phyloP scores from a whole-genome alignment of 1,284 basidiomycete species.

The Cutaneotrichosporon sp. region DNA sequence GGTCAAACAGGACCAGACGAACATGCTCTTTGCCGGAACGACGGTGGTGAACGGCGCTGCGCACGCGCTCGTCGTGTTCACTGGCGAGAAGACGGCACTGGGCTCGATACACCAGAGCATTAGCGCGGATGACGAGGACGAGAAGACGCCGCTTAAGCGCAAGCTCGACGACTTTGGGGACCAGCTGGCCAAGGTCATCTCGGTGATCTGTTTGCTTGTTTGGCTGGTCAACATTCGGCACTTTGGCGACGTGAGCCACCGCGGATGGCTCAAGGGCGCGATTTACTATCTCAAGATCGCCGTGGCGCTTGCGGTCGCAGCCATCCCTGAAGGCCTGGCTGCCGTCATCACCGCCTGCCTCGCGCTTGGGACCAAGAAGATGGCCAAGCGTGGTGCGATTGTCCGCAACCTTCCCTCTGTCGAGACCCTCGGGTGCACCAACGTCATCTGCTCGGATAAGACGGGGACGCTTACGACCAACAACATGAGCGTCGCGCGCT shows the following conservation, averaged over 20 bases:
- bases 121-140: slow-evolving; percentile 57
- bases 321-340: slow-evolving; percentile 91
- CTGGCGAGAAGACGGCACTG: slow-evolving; percentile 81
- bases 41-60: slow-evolving; percentile 89
- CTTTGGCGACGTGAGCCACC: slow-evolving; percentile 88
- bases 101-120: slow-evolving; percentile 95
- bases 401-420: slow-evolving; percentile 93
- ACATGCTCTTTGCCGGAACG: slow-evolving; percentile 91
- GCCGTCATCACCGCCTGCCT: slow-evolving; percentile 96
- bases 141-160: slow-evolving; percentile 92
- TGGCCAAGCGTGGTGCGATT: slow-evolving; percentile 97
- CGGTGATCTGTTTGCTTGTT: slow-evolving; percentile 89
- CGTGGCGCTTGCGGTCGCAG: slow-evolving; percentile 91
- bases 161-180: slow-evolving; percentile 97
- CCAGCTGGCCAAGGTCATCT: slow-evolving; percentile 91
- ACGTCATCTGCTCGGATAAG: slow-evolving; percentile 96
- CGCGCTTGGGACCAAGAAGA: slow-evolving; percentile 92
- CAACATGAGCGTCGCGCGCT: slow-evolving; percentile 90
- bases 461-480: slow-evolving; percentile 94
- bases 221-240: slow-evolving; percentile 94
- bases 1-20: slow-evolving; percentile 94
- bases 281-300: slow-evolving; percentile 98
- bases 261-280: slow-evolving; percentile 83
- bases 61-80: slow-evolving; percentile 78
- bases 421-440: slow-evolving; percentile 92